Evolutionary conservation across 768 basidiomycete species (phyloP).

Genomic region (Psilocybe cubensis): DNA sequence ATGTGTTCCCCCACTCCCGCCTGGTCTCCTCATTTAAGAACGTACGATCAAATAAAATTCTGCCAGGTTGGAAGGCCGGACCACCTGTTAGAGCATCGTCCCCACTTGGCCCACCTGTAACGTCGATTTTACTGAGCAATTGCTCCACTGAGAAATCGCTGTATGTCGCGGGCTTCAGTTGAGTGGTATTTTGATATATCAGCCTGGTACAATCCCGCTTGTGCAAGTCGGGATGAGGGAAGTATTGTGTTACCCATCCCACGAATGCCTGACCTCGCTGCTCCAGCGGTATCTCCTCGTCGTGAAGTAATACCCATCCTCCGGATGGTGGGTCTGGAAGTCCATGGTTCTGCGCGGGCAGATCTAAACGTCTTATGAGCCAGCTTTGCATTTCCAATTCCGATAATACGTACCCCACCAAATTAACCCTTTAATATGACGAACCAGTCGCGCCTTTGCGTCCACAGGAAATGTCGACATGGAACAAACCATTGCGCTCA

Average conservation of each 20-base stretch:
- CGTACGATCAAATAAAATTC: background rate
- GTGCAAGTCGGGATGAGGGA: constrained; percentile 11
- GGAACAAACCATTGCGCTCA: constrained; percentile 22
- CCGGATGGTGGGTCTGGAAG: constrained; percentile 17
- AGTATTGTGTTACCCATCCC: constrained; percentile 24
- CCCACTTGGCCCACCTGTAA: constrained; percentile 10
- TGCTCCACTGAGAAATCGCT: constrained; percentile 8
- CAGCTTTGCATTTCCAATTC: background rate
- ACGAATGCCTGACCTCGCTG: constrained; percentile 19
- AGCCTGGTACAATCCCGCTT: constrained; percentile 14
- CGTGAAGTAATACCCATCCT: constrained; percentile 25
- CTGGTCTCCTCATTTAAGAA: constrained; percentile 7
- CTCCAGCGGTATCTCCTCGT: constrained; percentile 21
- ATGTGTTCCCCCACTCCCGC: constrained; percentile 1
- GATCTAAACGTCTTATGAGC: constrained; percentile 16
- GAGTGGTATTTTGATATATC: constrained; percentile 12
- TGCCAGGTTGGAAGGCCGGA: constrained; percentile 9
- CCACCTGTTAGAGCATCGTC: constrained; percentile 10
- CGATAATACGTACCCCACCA: constrained; percentile 3
- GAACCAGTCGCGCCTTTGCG: constrained; percentile 18
- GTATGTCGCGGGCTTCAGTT: constrained; percentile 7
- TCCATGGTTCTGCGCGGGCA: constrained; percentile 22
- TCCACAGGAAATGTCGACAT: constrained; percentile 21
- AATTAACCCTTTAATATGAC: constrained; percentile 9
- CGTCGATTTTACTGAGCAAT: constrained; percentile 11